A percentile compares a stretch with the other conserved stretches of the same genome.
These are phyloP conservation scores for Moricandia moricandioides DNA, from an alignment of 345 rosid genomes.

Conservation along the genomic window DNA sequence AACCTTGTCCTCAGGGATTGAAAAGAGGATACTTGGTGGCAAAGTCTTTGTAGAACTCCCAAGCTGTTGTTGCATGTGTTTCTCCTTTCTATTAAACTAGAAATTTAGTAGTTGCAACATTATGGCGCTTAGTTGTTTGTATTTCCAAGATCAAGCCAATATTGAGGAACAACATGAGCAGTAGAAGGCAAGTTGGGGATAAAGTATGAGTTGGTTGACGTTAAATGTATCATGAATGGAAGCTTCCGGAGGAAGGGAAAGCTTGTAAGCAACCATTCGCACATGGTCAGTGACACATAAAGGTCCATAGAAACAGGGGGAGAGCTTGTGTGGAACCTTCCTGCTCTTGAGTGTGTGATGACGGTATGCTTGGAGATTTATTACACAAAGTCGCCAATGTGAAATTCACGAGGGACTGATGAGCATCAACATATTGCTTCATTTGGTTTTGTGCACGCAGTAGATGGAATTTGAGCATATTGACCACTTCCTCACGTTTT, in stretches of 20 bases:
- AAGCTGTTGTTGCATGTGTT: fast-evolving
- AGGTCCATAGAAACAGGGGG: neutral
- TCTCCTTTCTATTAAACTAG: neutral
- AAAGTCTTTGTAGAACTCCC: neutral
- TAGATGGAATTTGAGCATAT: neutral
- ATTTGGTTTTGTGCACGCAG: neutral
- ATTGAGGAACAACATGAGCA: fast-evolving
- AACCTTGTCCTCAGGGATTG: neutral
- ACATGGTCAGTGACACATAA: neutral
- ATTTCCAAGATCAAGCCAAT: fast-evolving
- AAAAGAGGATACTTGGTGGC: neutral
- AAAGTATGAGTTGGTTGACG: neutral
- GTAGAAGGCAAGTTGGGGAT: fast-evolving
- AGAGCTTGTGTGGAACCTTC: neutral
- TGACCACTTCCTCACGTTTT: neutral
- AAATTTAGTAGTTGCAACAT: neutral
- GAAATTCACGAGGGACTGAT: fast-evolving
- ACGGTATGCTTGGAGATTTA: neutral
- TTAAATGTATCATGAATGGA: neutral
- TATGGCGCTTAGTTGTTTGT: neutral
- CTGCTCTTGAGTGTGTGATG: neutral
- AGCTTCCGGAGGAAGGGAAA: fast-evolving
- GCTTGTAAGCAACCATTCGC: fast-evolving
- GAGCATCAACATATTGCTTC: neutral
- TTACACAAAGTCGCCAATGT: neutral